Base-by-base conservation (phyloP, 208 protist genomes). In the Acanthamoeba quina region DNA sequence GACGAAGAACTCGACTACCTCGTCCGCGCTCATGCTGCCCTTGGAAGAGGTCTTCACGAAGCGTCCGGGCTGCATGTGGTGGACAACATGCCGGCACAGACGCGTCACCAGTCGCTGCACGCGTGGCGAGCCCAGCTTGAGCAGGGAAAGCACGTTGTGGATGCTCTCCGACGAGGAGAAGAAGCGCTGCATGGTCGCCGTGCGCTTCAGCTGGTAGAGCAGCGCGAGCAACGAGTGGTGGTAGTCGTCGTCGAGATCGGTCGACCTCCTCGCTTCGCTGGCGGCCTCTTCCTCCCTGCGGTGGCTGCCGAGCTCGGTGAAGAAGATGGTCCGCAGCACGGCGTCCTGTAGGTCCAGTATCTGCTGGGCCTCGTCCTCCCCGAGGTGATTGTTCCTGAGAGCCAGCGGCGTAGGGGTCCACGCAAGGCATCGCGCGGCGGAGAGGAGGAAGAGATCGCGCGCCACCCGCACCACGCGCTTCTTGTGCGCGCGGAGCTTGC, bases 131-230 rank as follows among this genome's bases (percentile, higher is more conserved):
- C 89, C 89, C 44, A 26, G 13, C 41, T 82, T 76, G 13, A 93
- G 68, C 24, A 93, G 89, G 19, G 21, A 37, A 7, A 93, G 26
- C 60, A 91, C n/a, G 58, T 86, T 86, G 78, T 86, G 78, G 15
- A 86, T 54, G 78, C 78, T 56, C 29, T 24, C 78, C 49, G 78
- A 86, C 41, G 78, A 62, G 3, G 78, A 86, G 49, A 86, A 86
- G 52, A 86, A 86, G 11, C 78, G 78, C 29, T 41, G 26, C 52
- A 86, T 86, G 1, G 78, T 62, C 26, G 49, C 44, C 52, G 78
- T 86, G 78, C 78, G 78, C 78, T 86, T 86, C 15, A 86, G 78
- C 78, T 86, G 78, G 49, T 86, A 86, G 31, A 86, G 78, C 41
- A 86, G 29, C 15, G 78, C 49, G 3, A 86, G 78, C 49, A 86